Percentiles rank a stretch among this genome's conserved stretches.
These are phyloP conservation scores for Anthracocystis panici-leucophaei DNA, from an alignment of 1,284 basidiomycete species.

Conservation along the genomic window DNA sequence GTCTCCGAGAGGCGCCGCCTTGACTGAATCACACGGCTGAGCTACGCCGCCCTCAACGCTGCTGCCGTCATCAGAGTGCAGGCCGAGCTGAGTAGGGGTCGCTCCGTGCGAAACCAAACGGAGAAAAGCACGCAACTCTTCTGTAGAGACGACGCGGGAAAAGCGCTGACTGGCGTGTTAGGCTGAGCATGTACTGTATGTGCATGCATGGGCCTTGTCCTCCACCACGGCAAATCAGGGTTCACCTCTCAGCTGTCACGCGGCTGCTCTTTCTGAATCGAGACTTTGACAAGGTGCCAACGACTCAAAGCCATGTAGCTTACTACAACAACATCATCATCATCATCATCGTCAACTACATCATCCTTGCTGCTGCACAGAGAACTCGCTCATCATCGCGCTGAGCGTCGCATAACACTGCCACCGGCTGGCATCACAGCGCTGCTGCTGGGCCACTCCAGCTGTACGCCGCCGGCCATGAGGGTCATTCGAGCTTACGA, in stretches of 20 bases:
- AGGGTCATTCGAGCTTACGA: conserved; percentile 62
- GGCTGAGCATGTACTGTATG: neutral
- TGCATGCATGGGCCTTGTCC: neutral
- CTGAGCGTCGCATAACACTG: neutral
- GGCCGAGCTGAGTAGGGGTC: too few relatives aligned
- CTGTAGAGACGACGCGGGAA: too few relatives aligned
- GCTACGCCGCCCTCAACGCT: too few relatives aligned
- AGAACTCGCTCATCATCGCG: neutral
- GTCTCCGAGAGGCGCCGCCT: neutral
- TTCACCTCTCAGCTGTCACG: neutral
- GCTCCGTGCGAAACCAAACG: too few relatives aligned
- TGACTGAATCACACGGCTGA: too few relatives aligned
- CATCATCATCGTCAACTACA: neutral
- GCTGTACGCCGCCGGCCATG: conserved; percentile 38
- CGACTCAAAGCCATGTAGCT: neutral
- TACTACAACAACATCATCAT: neutral
- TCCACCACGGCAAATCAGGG: neutral
- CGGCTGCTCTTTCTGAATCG: too few relatives aligned
- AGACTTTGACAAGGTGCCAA: neutral
- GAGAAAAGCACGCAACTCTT: too few relatives aligned
- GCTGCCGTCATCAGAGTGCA: too few relatives aligned
- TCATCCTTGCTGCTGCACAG: too few relatives aligned
- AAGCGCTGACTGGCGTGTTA: conserved; percentile 1
- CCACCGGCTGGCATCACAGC: conserved; percentile 1
- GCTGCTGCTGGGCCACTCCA: neutral